Evolutionary conservation across 83 land plant species (phyloP), one percentile per base, ranked within the genome.

Genomic region (Isoetes engelmannii): DNA sequence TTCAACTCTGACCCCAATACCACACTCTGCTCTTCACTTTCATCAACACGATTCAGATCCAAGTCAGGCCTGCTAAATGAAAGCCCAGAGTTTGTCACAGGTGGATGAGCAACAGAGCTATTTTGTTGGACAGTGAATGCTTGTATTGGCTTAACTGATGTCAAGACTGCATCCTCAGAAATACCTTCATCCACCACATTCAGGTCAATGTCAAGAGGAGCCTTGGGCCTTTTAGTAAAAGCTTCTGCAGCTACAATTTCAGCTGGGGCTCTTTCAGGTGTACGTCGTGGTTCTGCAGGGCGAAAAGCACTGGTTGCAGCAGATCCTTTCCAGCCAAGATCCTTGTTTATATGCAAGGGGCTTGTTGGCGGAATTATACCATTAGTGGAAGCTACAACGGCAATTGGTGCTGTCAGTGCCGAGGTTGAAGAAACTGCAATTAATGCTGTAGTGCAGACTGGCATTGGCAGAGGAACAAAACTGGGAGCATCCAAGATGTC

Each of bases 251-350:
- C 75, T 47, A 66, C 55, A 4, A 56, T 65, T 37, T 66, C 75
- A 18, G 61, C 70, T 5, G 41, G 43, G 42, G 67, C 51, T 17
- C 69, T 53, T 37, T 74, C 77, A 4, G 72, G 64, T 9, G 77
- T 69, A 9, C 77, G 72, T 13, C 77, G 63, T 18, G 77, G 77
- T 44, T 74, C 77, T 3, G 77, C 76, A 6, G 79, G 79, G 20
- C 79, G 69, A 56, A 77, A 77, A 15, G 79, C 79, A 66, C 79
- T 77, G 4, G 79, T 77, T 41, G 79, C 76, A 18, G 79, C 79
- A 13, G 79, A 77, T 37, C 79, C 79, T 67, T 77, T 77, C 79
- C 79, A 77, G 37, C 79, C 79, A 58, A 57, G 61, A 9, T 77
- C 79, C 44, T 58, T 44, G 28, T 77, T 77, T 10, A 47, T 65